Conservation (phyloP, 148 eudicot genomes). For the Nepenthes gracilis region DNA sequence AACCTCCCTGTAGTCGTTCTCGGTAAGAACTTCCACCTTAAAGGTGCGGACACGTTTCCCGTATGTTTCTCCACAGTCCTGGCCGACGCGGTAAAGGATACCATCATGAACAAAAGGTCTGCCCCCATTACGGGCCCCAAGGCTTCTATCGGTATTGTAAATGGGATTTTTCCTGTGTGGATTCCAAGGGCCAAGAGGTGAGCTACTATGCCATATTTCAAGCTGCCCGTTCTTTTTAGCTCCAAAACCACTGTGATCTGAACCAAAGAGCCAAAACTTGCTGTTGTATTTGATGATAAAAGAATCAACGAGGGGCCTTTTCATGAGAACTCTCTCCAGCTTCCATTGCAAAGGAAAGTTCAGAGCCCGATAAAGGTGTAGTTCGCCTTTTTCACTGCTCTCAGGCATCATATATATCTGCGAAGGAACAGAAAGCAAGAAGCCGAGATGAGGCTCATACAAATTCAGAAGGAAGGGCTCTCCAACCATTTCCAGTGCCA, state of each 20-base stretch:
- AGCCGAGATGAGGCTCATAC: background rate
- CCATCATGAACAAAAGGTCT: slow-evolving; percentile 73
- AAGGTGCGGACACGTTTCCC: slow-evolving; percentile 62
- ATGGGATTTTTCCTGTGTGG: slow-evolving; percentile 80
- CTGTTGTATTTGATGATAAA: slow-evolving; percentile 44
- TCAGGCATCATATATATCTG: slow-evolving; percentile 97
- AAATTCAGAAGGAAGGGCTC: too few relatives aligned
- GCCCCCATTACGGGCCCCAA: slow-evolving; percentile 88
- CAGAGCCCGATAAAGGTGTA: slow-evolving; percentile 66
- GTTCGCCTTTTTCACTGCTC: slow-evolving; percentile 74
- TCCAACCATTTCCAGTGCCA: too few relatives aligned
- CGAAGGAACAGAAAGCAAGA: background rate
- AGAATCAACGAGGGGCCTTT: slow-evolving; percentile 81
- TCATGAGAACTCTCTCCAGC: slow-evolving; percentile 55
- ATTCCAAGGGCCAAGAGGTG: slow-evolving; percentile 94
- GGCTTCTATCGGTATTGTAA: slow-evolving; percentile 43
- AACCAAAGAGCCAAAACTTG: slow-evolving; percentile 88
- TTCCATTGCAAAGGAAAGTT: slow-evolving; percentile 77
- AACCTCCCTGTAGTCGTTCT: slow-evolving; percentile 55
- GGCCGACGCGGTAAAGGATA: slow-evolving; percentile 67
- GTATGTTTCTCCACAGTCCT: slow-evolving; percentile 86
- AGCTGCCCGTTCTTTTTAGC: slow-evolving; percentile 72
- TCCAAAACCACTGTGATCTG: slow-evolving; percentile 73
- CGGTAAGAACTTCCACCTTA: slow-evolving; percentile 54
- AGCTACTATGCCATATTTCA: slow-evolving; percentile 79